Conservation (phyloP, 257 asterid species). For the Ehretia macrophylla region DNA sequence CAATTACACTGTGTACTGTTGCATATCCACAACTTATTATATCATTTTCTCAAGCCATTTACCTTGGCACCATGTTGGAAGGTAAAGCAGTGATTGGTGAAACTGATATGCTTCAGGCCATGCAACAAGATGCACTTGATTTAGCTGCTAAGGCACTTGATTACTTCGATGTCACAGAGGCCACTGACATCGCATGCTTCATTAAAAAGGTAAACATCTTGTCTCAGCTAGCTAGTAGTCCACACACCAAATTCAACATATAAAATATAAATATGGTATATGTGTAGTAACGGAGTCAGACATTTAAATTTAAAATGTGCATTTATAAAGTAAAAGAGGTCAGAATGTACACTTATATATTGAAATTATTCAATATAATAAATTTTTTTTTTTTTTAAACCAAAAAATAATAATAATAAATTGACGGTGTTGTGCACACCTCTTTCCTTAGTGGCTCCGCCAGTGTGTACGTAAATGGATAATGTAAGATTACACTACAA, state of each 20-base stretch:
- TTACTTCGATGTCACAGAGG: slow-evolving; percentile 73
- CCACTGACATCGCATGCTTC: slow-evolving; percentile 76
- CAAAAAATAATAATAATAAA: too few species aligned
- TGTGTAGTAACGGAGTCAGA: background rate
- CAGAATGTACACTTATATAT: too few species aligned
- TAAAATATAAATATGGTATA: too few species aligned
- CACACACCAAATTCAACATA: background rate
- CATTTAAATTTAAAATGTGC: too few species aligned
- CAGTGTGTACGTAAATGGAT: too few species aligned
- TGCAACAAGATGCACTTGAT: slow-evolving; percentile 75
- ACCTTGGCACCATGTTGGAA: slow-evolving; percentile 46
- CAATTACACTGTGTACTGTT: background rate
- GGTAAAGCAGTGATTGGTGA: slow-evolving; percentile 82
- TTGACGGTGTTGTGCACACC: too few species aligned
- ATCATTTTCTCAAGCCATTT: background rate
- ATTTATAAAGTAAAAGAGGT: too few species aligned
- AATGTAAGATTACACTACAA: too few species aligned
- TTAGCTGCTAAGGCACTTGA: slow-evolving; percentile 88
- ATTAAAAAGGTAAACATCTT: slow-evolving; percentile 49
- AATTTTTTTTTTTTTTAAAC: too few species aligned
- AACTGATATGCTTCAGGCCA: slow-evolving; percentile 65
- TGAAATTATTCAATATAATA: too few species aligned
- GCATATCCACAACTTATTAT: background rate
- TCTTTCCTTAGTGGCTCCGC: too few species aligned
- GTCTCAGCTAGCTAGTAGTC: background rate